Conservation (phyloP, 2,329 filamentous ascomycete genomes). For the Chaetoscypha palmicola region DNA sequence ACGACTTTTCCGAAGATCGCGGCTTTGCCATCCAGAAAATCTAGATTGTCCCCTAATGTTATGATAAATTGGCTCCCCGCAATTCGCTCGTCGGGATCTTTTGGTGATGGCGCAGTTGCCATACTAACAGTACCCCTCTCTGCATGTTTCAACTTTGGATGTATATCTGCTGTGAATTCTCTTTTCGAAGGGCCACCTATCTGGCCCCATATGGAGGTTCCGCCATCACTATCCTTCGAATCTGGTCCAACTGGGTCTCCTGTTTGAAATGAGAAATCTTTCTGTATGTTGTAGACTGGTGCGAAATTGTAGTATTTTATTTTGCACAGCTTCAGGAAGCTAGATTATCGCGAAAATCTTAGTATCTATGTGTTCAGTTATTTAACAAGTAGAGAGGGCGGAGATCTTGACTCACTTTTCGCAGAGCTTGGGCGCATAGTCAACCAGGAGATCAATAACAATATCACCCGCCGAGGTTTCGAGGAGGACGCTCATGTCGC, state of each 20-base stretch:
- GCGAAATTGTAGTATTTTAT: slow-evolving; percentile 99
- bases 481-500: slow-evolving; percentile 78
- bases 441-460: slow-evolving; percentile 84
- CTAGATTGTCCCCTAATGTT: slow-evolving; percentile 80
- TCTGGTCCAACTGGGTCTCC: slow-evolving; percentile 88
- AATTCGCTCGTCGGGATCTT: slow-evolving; percentile 72
- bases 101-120: slow-evolving; percentile 75
- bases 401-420: slow-evolving; percentile 68
- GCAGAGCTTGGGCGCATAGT: slow-evolving; percentile 84
- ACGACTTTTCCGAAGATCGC: slow-evolving; percentile 93
- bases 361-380: slow-evolving; percentile 48
- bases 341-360: slow-evolving; percentile 44
- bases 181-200: slow-evolving; percentile 63
- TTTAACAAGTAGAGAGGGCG: slow-evolving; percentile 15
- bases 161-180: slow-evolving; percentile 77
- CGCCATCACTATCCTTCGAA: slow-evolving; percentile 80
- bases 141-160: slow-evolving; percentile 79
- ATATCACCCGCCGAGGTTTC: slow-evolving; percentile 93
- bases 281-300: slow-evolving; percentile 85
- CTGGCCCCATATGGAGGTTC: slow-evolving; percentile 86
- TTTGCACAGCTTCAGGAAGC: slow-evolving; percentile 98
- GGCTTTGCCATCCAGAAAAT: slow-evolving; percentile 88
- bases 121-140: slow-evolving; percentile 93
- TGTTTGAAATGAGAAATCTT: slow-evolving; percentile 92
- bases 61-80: slow-evolving; percentile 92